These are phyloP conservation scores for Marasmius sp. DNA, from an alignment of 1,284 basidiomycete genomes.

Conservation along the genomic window DNA sequence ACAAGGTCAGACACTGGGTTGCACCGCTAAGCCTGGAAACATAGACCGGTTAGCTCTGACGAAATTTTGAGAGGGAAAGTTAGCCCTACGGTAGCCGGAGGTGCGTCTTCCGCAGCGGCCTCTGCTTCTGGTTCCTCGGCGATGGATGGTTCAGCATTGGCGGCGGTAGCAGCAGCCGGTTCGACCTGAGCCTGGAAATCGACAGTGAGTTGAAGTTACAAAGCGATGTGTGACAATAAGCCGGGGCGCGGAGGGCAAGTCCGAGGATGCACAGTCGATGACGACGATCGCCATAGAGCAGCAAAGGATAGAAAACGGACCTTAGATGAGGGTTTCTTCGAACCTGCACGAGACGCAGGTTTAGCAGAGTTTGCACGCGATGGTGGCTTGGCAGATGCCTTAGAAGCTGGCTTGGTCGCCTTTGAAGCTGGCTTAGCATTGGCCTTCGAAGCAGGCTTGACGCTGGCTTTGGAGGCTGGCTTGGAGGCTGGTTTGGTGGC, in stretches of 20 bases:
- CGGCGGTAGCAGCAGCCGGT: constrained; percentile 4
- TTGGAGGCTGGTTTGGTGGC: constrained; percentile 22
- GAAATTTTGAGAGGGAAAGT: too few relatives aligned
- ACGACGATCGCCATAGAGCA: not conserved
- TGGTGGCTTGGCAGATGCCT: constrained; percentile 38
- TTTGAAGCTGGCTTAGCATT: constrained; percentile 36
- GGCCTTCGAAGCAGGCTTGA: constrained; percentile 31
- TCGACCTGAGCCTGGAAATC: constrained; percentile 8
- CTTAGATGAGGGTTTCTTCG: constrained; percentile 40
- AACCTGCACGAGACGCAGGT: constrained; percentile 40
- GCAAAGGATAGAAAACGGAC: constrained; percentile 9
- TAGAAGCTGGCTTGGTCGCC: constrained; percentile 15
- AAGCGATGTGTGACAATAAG: not conserved
- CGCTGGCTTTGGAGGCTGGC: constrained; percentile 16
- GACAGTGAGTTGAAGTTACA: not conserved
- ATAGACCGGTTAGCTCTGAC: too few relatives aligned
- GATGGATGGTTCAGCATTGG: constrained; percentile 11
- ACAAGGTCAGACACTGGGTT: not conserved
- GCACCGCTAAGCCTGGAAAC: too few relatives aligned
- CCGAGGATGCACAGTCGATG: not conserved
- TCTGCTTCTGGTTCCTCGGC: constrained; percentile 14
- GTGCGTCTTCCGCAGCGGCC: constrained; percentile 10
- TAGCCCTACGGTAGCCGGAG: not conserved
- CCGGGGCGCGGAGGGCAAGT: not conserved
- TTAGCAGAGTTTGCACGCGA: constrained; percentile 40